Conservation (phyloP, 768 basidiomycete genomes). For the Auriscalpium microsporum region DNA sequence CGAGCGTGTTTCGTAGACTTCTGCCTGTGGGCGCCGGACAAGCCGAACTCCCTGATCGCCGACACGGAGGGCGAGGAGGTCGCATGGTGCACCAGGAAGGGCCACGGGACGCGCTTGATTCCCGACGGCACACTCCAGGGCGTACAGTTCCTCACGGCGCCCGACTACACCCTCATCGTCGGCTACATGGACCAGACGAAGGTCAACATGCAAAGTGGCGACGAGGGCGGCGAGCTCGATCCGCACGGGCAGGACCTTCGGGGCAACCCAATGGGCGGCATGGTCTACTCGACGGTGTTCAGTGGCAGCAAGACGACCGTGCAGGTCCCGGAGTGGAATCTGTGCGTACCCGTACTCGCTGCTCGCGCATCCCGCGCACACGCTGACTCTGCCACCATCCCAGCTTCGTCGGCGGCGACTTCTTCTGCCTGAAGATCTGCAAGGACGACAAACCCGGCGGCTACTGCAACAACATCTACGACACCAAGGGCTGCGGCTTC, state of each 20-base stretch:
- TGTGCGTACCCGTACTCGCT: constrained; percentile 30
- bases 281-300: constrained; percentile 56
- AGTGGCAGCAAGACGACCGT: constrained; percentile 33
- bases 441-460: constrained; percentile 45
- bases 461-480: constrained; percentile 66
- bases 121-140: constrained; percentile 57
- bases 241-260: constrained; percentile 66
- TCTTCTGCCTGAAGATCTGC: constrained; percentile 69
- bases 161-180: constrained; percentile 50
- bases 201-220: constrained; percentile 42
- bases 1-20: constrained; percentile 38
- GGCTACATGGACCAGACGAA: constrained; percentile 57
- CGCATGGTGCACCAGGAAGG: constrained; percentile 68
- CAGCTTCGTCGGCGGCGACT: constrained; percentile 62
- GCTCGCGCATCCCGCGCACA: no score
- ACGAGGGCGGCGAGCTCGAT: constrained; percentile 74
- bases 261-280: constrained; percentile 74
- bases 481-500: constrained; percentile 66
- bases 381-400: constrained; percentile 11
- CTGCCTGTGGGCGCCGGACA: constrained; percentile 55
- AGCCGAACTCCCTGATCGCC: constrained; percentile 46
- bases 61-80: constrained; percentile 65
- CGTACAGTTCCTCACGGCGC: constrained; percentile 53
- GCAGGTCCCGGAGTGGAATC: constrained; percentile 64
- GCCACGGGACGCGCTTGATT: constrained; percentile 65